Percentiles rank a stretch among this genome's conserved stretches.
Evolutionary conservation across 768 basidiomycete species (phyloP).

Genomic region (Hericium erinaceus): DNA sequence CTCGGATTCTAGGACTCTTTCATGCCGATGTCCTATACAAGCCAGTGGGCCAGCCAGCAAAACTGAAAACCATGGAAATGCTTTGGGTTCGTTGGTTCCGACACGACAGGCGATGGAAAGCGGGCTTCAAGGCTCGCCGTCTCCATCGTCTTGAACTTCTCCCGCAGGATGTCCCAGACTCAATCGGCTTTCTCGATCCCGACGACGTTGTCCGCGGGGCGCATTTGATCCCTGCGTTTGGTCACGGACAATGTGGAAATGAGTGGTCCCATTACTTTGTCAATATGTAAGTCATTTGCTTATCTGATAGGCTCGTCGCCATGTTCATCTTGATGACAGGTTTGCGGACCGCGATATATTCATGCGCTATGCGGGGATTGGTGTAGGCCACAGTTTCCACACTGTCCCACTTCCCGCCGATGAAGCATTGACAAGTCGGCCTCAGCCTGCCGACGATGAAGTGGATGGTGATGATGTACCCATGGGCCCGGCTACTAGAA

Average conservation of each 20-base stretch:
- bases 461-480: no score
- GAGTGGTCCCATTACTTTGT: neutral
- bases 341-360: conserved; percentile 1
- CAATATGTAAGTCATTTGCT: neutral
- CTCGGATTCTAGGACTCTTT: conserved; percentile 20
- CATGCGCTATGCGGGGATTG: neutral
- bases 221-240: conserved; percentile 29
- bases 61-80: conserved; percentile 19
- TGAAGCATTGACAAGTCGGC: neutral
- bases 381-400: neutral
- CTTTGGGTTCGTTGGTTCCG: conserved; percentile 29
- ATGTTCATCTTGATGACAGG: neutral
- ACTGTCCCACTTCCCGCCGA: neutral
- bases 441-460: neutral
- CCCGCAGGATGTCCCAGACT: conserved; percentile 9
- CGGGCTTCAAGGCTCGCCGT: neutral
- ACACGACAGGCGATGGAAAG: conserved; percentile 1
- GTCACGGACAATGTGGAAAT: neutral
- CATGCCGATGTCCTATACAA: conserved; percentile 19
- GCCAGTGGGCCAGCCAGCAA: neutral
- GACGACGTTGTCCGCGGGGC: conserved; percentile 19
- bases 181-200: conserved; percentile 31
- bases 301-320: neutral
- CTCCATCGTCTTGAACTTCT: conserved; percentile 19
- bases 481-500: no score